Evolutionary conservation across 176 grass and related monocot species (phyloP), one percentile per base, ranked within the genome.

Genomic region (Musa beccarii): DNA sequence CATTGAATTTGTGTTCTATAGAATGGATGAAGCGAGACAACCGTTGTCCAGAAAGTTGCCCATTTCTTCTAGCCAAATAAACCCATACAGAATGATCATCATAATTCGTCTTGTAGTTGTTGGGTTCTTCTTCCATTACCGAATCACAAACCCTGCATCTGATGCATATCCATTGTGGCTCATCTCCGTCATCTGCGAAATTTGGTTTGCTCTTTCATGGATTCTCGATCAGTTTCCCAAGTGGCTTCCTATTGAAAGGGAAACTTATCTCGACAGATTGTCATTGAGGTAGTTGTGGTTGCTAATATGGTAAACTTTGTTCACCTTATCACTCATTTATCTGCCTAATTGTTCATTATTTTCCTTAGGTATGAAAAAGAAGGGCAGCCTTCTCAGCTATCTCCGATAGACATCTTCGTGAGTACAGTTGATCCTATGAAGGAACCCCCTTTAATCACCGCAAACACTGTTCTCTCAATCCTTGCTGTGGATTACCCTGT

Each of bases 221-320:
- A 92, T 96, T 84, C 87, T 96, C 69, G 92, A 96, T 89, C 92
- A 96, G 52, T 96, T 96, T 59, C 92, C 92, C 34, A 92, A 96
- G 79, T 96, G 92, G 92, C 87, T 89, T 68, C 92, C 92, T n/a
- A 92, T 96, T 29, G 84, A 89, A 74, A 86, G 92, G 52, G 89
- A 96, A 79, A 96, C 92, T 16, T 96, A 96, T 86, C 81, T 96
- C 24, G 92, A 96, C 76, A 87, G 87, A 43, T 76, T 96, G 28
- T 81, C 89, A 73, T 81, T 92, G 62, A 96, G 92, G 92, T 96
- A 73, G 15, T 87, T 96, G 83, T 13, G 25, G 51, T 52, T 59
- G 34, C 49, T 56, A 20, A 43, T 43, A 43, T 43, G 4, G 34
- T 43, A 43, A 43, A 43, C 34, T 43, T 34, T 43, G 34, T 43